phyloP scores from a whole-genome alignment of 148 eudicot species.

The Diospyros kaki region DNA sequence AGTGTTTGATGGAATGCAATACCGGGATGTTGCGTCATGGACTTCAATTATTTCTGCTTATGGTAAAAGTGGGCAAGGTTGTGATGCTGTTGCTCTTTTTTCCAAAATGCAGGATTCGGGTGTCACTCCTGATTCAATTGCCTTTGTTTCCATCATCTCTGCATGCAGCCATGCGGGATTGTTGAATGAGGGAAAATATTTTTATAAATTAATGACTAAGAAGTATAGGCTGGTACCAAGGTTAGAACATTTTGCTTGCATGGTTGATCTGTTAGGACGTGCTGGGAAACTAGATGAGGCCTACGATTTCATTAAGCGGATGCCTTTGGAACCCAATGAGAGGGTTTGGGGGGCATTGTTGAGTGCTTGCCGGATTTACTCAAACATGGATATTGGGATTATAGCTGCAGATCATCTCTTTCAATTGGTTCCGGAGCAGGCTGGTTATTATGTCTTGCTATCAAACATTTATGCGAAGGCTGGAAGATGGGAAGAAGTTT shows the following conservation, averaged over 20 bases:
- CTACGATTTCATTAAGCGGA: constrained; percentile 44
- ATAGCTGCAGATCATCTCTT: constrained; percentile 58
- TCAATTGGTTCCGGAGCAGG: constrained; percentile 50
- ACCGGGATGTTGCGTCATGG: constrained; percentile 76
- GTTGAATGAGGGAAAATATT: constrained; percentile 47
- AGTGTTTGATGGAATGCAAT: constrained; percentile 56
- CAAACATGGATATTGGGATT: constrained; percentile 46
- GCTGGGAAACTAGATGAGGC: constrained; percentile 61
- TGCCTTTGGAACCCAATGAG: constrained; percentile 57
- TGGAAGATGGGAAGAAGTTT: constrained; percentile 64
- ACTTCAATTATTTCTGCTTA: constrained; percentile 79
- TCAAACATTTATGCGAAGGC: constrained; percentile 77
- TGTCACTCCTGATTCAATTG: constrained; percentile 56
- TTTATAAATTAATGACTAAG: constrained; percentile 51
- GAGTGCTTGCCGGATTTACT: constrained; percentile 56
- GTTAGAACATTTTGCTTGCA: constrained; percentile 64
- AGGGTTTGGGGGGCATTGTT: constrained; percentile 67
- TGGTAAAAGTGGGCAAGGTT: constrained; percentile 66
- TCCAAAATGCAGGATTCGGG: constrained; percentile 47
- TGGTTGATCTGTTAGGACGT: constrained; percentile 71
- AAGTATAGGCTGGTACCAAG: constrained; percentile 52
- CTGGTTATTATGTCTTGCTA: constrained; percentile 58
- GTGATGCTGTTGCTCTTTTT: constrained; percentile 47
- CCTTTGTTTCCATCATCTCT: constrained; percentile 70
- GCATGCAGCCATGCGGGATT: constrained; percentile 89